Conservation (phyloP, 2,329 filamentous ascomycete genomes). For the Pseudogymnoascus verrucosus region DNA sequence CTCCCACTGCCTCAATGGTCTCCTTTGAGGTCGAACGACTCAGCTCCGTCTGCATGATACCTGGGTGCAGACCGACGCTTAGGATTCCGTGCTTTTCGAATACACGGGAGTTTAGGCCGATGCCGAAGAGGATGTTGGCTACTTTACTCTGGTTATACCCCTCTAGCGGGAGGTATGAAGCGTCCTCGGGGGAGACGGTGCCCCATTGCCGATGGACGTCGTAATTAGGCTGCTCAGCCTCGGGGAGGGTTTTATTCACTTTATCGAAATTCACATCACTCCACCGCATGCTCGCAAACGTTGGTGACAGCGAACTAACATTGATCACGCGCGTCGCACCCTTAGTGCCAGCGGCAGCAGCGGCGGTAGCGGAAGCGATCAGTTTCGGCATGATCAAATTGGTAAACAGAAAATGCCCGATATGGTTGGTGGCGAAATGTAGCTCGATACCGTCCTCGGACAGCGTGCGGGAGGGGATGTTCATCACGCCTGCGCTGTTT, state of each 20-base stretch:
- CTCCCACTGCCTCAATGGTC: slow-evolving; percentile 25
- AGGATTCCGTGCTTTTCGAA: slow-evolving; percentile 13
- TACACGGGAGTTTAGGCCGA: slow-evolving; percentile 23
- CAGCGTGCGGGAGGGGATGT: background rate
- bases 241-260: slow-evolving; percentile 27
- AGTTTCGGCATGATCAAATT: slow-evolving; percentile 15
- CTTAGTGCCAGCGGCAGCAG: slow-evolving; percentile 9
- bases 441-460: slow-evolving; percentile 16
- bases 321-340: slow-evolving; percentile 16
- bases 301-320: slow-evolving; percentile 21
- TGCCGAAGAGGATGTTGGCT: slow-evolving; percentile 29
- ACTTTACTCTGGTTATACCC: slow-evolving; percentile 31
- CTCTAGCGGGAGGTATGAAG: slow-evolving; percentile 26
- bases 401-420: slow-evolving; percentile 18
- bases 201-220: slow-evolving; percentile 21
- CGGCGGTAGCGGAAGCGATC: background rate
- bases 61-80: slow-evolving; percentile 11
- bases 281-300: slow-evolving; percentile 26
- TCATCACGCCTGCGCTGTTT: slow-evolving; percentile 19
- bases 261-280: slow-evolving; percentile 31
- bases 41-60: slow-evolving; percentile 24
- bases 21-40: slow-evolving; percentile 13
- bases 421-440: slow-evolving; percentile 19
- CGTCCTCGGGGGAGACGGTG: slow-evolving; percentile 18
- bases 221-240: slow-evolving; percentile 27